Evolutionary conservation across 495 filamentous ascomycete species (phyloP).

Genomic region (Choiromyces venosus): DNA sequence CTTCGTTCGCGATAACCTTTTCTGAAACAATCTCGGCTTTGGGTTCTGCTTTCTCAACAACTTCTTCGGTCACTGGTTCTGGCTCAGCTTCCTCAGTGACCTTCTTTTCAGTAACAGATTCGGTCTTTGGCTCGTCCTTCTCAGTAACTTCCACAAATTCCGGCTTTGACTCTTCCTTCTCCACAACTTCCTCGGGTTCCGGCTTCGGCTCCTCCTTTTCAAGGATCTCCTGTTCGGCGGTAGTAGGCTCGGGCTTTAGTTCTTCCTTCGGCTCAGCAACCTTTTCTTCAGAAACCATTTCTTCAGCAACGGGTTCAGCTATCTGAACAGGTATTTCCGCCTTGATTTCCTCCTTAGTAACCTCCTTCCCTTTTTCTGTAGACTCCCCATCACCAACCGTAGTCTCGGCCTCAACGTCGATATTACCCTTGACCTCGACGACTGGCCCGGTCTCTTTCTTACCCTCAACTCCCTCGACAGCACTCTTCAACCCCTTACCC

Average conservation of each 20-base stretch:
- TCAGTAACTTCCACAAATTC: constrained; percentile 37
- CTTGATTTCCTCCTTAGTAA: constrained; percentile 33
- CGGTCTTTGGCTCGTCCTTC: constrained; percentile 17
- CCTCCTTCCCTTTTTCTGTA: constrained; percentile 9
- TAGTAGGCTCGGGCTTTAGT: constrained; percentile 18
- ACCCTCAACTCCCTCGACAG: constrained; percentile 13
- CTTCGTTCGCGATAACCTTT: neutral
- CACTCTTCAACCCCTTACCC: constrained; percentile 48
- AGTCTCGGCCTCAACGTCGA: constrained; percentile 19
- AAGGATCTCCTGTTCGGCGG: neutral
- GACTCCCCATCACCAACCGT: constrained; percentile 29
- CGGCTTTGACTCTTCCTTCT: neutral
- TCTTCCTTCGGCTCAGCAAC: constrained; percentile 1
- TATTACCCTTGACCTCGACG: constrained; percentile 25
- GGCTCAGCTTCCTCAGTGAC: neutral
- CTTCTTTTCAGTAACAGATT: neutral
- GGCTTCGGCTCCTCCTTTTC: constrained; percentile 14
- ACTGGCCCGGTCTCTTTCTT: constrained; percentile 22
- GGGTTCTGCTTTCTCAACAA: neutral
- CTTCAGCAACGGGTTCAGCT: constrained; percentile 8
- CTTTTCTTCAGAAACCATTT: neutral
- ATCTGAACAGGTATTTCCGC: constrained; percentile 31
- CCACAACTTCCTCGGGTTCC: constrained; percentile 21
- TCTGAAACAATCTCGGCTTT: constrained; percentile 19
- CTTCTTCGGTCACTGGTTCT: neutral